These are phyloP conservation scores for Phtheirospermum japonicum DNA, from an alignment of 257 asterid species.

Conservation along the genomic window DNA sequence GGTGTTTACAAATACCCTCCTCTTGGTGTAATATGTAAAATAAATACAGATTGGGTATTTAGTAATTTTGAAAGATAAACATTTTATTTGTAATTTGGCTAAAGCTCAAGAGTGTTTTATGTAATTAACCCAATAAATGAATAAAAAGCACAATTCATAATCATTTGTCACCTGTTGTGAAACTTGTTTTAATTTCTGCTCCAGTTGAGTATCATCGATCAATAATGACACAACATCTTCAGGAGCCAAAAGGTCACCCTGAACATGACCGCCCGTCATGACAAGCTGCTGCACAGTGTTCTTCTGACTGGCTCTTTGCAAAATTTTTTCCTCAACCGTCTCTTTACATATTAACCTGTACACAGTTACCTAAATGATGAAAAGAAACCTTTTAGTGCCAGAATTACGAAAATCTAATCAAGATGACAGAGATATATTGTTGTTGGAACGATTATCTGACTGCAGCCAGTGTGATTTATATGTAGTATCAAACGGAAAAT, in stretches of 20 bases:
- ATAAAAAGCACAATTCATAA: background rate
- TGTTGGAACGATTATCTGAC: no score
- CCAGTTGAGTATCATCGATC: constrained; percentile 90
- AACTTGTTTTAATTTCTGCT: constrained; percentile 86
- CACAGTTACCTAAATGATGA: constrained; percentile 65
- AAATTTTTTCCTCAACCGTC: constrained; percentile 91
- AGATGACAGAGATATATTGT: no score
- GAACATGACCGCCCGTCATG: constrained; percentile 99
- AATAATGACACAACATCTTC: constrained; percentile 88
- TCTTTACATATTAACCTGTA: constrained; percentile 91
- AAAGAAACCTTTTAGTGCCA: constrained; percentile 17
- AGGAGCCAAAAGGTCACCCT: constrained; percentile 97
- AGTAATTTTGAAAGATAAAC: background rate
- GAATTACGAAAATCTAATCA: background rate
- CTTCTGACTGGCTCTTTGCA: constrained; percentile 96
- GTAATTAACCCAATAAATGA: background rate
- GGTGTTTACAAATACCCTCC: background rate
- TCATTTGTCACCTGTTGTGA: constrained; percentile 70
- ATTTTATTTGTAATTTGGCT: background rate
- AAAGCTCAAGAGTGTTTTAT: background rate
- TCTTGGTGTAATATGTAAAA: background rate
- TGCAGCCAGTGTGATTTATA: no score
- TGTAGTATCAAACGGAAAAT: background rate
- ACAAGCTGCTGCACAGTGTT: constrained; percentile 97
- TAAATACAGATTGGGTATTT: background rate